Evolutionary conservation across 1,284 basidiomycete genomes (phyloP).

Genomic region (Peniophora sp.): DNA sequence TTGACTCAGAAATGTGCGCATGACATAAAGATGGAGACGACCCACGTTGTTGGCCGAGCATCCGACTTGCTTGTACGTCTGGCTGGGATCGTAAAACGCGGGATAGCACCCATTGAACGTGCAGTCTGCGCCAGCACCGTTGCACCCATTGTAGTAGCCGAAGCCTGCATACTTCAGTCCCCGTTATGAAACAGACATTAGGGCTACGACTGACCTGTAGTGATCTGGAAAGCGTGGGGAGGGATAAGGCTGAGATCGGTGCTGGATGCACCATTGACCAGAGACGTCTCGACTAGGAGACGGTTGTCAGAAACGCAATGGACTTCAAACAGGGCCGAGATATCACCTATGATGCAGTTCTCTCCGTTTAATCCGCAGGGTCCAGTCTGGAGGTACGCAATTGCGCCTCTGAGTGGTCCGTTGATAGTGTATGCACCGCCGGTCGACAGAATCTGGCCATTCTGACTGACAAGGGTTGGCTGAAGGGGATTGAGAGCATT

Average conservation of each 20-base stretch:
- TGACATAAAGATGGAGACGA: no score
- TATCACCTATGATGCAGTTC: conserved; percentile 14
- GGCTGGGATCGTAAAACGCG: conserved; percentile 15
- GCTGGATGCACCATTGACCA: conserved; percentile 17
- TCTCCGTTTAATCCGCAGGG: conserved; percentile 16
- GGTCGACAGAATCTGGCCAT: background rate
- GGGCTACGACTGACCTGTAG: conserved; percentile 20
- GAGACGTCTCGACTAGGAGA: conserved; percentile 14
- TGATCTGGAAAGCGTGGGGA: conserved; percentile 26
- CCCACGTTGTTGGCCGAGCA: conserved; percentile 18
- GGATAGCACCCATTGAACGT: conserved; percentile 2
- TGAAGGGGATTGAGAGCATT: background rate
- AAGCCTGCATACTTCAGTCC: conserved; percentile 14
- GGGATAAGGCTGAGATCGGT: conserved; percentile 23
- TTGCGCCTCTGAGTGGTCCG: background rate
- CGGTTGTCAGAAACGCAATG: conserved; percentile 17
- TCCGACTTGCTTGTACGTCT: conserved; percentile 19
- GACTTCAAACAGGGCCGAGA: no score
- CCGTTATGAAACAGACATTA: background rate
- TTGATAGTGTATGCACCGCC: background rate
- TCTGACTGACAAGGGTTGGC: background rate
- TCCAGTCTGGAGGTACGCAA: background rate
- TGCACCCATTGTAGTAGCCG: conserved; percentile 16
- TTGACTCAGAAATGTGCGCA: no score
- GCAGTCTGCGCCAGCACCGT: conserved; percentile 5